Percentiles rank a stretch among this genome's conserved stretches.
These are phyloP conservation scores for Metarhizium brunneum DNA, from an alignment of 2,329 filamentous ascomycete species.

Conservation along the genomic window DNA sequence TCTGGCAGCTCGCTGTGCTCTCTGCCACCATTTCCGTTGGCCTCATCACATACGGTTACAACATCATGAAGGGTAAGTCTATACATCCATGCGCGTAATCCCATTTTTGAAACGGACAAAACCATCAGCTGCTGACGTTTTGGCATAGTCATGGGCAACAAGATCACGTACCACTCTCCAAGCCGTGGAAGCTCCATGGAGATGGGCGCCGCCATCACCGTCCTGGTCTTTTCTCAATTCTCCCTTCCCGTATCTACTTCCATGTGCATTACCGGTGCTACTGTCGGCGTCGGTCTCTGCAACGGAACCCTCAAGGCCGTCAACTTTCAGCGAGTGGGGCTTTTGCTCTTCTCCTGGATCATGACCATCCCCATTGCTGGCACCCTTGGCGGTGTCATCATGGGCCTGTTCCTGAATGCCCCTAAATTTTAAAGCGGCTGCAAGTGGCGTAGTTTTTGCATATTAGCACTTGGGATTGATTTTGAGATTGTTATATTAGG, in stretches of 20 bases:
- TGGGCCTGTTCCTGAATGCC: constrained; percentile 30
- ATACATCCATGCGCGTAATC: neutral
- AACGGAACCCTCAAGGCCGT: constrained; percentile 63
- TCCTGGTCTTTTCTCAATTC: constrained; percentile 67
- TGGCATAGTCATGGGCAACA: constrained; percentile 66
- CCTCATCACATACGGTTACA: constrained; percentile 68
- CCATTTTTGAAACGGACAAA: neutral
- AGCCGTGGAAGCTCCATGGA: constrained; percentile 61
- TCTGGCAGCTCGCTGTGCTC: constrained; percentile 72
- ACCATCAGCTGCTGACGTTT: neutral
- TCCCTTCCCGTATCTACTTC: constrained; percentile 67
- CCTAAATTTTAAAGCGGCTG: constrained; percentile 19
- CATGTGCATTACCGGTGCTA: constrained; percentile 67
- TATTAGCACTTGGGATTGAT: neutral
- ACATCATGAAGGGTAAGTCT: constrained; percentile 66
- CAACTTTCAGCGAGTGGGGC: constrained; percentile 64
- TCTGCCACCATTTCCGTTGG: constrained; percentile 54
- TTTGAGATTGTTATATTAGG: neutral
- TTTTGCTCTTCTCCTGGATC: constrained; percentile 55
- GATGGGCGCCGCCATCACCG: constrained; percentile 67
- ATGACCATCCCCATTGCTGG: constrained; percentile 35
- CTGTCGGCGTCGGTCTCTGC: constrained; percentile 68
- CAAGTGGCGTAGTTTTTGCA: neutral
- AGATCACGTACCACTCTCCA: constrained; percentile 61
- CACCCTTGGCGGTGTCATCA: constrained; percentile 28